phyloP scores from a whole-genome alignment of 805 yeast genomes.

The Candida pseudoglaebosa region DNA sequence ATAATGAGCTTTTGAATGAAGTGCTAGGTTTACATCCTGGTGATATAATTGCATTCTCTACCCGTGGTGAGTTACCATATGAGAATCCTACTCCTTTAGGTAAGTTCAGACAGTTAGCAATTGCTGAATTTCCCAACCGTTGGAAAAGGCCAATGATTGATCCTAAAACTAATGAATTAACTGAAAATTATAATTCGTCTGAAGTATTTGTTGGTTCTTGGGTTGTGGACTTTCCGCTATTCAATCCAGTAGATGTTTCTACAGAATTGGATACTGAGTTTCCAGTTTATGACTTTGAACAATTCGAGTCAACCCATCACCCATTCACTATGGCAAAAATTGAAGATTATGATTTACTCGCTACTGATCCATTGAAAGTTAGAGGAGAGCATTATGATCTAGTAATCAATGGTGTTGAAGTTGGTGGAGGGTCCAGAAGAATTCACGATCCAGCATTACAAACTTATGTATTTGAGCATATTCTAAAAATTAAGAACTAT shows the following conservation, averaged over 20 bases:
- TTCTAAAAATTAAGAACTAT: constrained; percentile 58
- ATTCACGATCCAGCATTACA: constrained; percentile 84
- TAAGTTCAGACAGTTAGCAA: constrained; percentile 70
- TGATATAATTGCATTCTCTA: constrained; percentile 74
- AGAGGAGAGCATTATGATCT: constrained; percentile 92
- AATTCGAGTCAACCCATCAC: constrained; percentile 79
- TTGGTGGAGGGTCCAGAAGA: constrained; percentile 97
- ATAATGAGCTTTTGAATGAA: constrained; percentile 13
- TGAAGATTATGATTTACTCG: constrained; percentile 60
- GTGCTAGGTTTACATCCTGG: constrained; percentile 51
- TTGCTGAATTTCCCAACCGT: constrained; percentile 47
- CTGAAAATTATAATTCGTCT: constrained; percentile 15
- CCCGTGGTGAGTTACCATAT: constrained; percentile 64
- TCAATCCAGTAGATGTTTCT: constrained; percentile 62
- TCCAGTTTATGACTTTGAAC: constrained; percentile 54
- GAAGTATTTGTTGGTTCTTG: constrained; percentile 63
- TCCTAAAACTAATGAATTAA: constrained; percentile 9
- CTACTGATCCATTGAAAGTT: constrained; percentile 54
- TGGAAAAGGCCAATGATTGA: constrained; percentile 42
- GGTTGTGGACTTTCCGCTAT: constrained; percentile 92
- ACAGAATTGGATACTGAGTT: constrained; percentile 30
- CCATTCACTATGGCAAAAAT: constrained; percentile 92
- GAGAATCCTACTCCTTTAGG: constrained; percentile 98
- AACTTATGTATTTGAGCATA: constrained; percentile 59
- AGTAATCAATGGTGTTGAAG: constrained; percentile 89